Evolutionary conservation across 768 basidiomycete species (phyloP), one percentile per base, ranked within the genome.

Genomic region (Tulasnella calospora): DNA sequence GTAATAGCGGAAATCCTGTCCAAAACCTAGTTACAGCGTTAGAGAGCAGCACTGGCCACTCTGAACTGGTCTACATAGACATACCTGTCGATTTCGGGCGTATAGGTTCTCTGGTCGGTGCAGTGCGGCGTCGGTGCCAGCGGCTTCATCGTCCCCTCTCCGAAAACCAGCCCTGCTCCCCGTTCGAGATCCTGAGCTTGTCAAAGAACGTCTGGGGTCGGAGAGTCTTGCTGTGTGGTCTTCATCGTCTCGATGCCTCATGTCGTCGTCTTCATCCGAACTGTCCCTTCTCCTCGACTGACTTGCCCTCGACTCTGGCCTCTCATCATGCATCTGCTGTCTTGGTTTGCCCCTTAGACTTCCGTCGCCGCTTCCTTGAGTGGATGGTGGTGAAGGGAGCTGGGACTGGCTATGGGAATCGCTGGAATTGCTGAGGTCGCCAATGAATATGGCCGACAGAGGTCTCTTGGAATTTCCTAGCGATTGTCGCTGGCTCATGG

Each of bases 331-430:
- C 74, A 84, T 83, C 79, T 83, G 83, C 7, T 83, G 82, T 73
- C 82, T 82, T 19, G 75, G 69, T 69, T 76, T 61, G 35, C 67
- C 80, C 81, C 80, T 44, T 74, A 27, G 57, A 90, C 90, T 44
- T 61, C 90, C 91, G 5, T 89, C 90, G 81, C 92, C 92, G 83
- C 92, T 93, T 44, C 92, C 92, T 1, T 92, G 94, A 27, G 94
- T 93, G 36, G 92, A 93, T 61, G 94, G 94, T 0, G 94, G 94
- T 33, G 92, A 94, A 1, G 94, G 93, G 7, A 94, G 83, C 8
- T 93, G 93, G 7, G 40, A 38, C 44, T 72, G 41, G 30, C 27
- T 23, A 36, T 79, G 41, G 47, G 71, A 30, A 27, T 38, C 35
- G 51, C 61, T 73, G 72, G 46, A 21, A 36, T 51, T 69, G 75